These are phyloP conservation scores for Cordyceps cateniannulata DNA, from an alignment of 2,329 filamentous ascomycete species.

Conservation along the genomic window DNA sequence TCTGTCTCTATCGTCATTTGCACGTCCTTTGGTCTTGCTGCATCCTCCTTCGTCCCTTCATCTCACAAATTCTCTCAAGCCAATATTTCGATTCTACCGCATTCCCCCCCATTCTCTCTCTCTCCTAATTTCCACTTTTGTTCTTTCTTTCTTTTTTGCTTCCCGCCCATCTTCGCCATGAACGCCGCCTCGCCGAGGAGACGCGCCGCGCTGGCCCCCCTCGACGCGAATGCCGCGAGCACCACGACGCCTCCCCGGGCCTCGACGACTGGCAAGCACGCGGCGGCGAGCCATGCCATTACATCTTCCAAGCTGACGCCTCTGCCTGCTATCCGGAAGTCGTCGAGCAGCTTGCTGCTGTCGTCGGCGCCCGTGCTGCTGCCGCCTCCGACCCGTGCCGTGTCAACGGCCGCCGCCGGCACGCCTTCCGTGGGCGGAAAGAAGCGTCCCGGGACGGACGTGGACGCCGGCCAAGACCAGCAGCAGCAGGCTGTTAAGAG, in stretches of 20 bases:
- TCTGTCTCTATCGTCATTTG: too few relatives aligned
- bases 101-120: too few relatives aligned
- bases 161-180: neutral
- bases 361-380: slow-evolving; percentile 1
- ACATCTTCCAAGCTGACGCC: neutral
- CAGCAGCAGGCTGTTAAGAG: slow-evolving; percentile 24
- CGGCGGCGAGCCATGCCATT: neutral
- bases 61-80: too few relatives aligned
- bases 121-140: neutral
- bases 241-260: slow-evolving; percentile 23
- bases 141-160: neutral
- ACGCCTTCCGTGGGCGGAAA: slow-evolving; percentile 20
- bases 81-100: neutral
- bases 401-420: neutral
- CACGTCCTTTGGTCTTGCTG: too few relatives aligned
- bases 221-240: slow-evolving; percentile 38
- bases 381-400: neutral
- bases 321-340: neutral
- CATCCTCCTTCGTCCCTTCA: too few relatives aligned
- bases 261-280: neutral
- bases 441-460: slow-evolving; percentile 18
- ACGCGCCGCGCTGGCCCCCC: slow-evolving; percentile 39
- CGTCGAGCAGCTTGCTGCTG: neutral
- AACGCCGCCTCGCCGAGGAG: slow-evolving; percentile 35
- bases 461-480: slow-evolving; percentile 17